Evolutionary conservation across 345 rosid genomes (phyloP), one percentile per base, ranked within the genome.

Genomic region (Pistacia atlantica): DNA sequence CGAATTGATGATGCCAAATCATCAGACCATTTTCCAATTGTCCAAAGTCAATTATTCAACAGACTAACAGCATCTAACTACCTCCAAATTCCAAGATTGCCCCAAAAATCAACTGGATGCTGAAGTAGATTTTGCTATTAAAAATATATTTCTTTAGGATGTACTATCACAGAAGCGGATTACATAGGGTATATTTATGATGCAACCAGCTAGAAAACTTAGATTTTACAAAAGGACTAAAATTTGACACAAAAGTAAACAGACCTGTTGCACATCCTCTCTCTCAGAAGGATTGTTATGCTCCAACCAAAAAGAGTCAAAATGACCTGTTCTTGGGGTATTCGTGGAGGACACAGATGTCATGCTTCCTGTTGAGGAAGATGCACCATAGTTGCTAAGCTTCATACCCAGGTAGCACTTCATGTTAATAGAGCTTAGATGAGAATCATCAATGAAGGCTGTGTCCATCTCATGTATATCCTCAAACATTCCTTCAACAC

Each of bases 381-480:
- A 82, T 52, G 95, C 84, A 59, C 89, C 89, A 82, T 87, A 45
- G 88, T 85, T 80, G 80, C 86, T 81, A 63, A 90, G 69, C 83
- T 85, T 92, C 69, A 85, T 81, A 56, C 93, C 88, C 33, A 89
- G 77, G 58, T 82, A 89, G 72, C 84, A 83, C 86, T 86, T 90
- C 51, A 88, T 63, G 77, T 80, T 87, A 69, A 83, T 73, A 76
- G 87, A 76, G 52, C 81, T 77, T 25, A 75, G 79, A 70, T 76
- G 80, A 71, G 90, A 86, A 77, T 92, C 93, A 48, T 92, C 97
- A 56, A 92, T 90, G 72, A 75, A 84, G 71, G 97, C 90, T 51
- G 95, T 90, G 79, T 92, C 95, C 97, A 92, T 92, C 75, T 90
- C 97, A 85, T 92, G 97, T 83, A 90, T 88, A 78, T 92, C 97